A percentile compares a stretch with the other conserved stretches of the same genome.
Evolutionary conservation across 176 grass and related monocot genomes (phyloP).

Genomic region (Aegilops longissima): DNA sequence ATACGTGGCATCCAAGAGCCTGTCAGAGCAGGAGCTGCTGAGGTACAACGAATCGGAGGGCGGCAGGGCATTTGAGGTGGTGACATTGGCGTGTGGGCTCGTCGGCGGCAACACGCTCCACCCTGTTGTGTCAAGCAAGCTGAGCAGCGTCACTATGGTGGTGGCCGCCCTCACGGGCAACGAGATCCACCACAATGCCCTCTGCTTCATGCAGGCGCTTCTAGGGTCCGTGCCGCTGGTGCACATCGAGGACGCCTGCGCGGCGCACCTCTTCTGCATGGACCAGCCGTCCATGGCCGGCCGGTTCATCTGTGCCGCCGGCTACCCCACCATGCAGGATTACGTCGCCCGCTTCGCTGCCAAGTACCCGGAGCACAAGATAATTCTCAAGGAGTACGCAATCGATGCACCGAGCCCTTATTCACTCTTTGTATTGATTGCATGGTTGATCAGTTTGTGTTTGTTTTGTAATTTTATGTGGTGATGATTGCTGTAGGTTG

Average conservation of each 20-base stretch:
- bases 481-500: constrained; percentile 23
- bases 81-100: constrained; percentile 34
- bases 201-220: constrained; percentile 54
- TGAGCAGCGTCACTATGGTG: constrained; percentile 8
- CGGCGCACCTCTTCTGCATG: constrained; percentile 69
- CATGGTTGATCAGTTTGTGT: neutral
- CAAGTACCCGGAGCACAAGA: constrained; percentile 36
- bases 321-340: constrained; percentile 41
- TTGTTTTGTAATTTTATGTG: neutral
- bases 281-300: constrained; percentile 49
- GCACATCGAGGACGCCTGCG: constrained; percentile 61
- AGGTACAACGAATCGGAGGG: constrained; percentile 30
- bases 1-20: constrained; percentile 50
- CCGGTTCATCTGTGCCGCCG: constrained; percentile 53
- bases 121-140: neutral
- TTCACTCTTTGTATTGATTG: too few relatives aligned
- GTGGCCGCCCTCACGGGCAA: constrained; percentile 44
- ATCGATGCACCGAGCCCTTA: neutral
- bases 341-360: constrained; percentile 26
- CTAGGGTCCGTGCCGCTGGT: constrained; percentile 51
- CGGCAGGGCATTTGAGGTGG: constrained; percentile 33
- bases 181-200: neutral
- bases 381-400: constrained; percentile 52
- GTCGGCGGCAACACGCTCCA: constrained; percentile 57
- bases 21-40: constrained; percentile 58